phyloP scores from a whole-genome alignment of 768 basidiomycete genomes.

The Hemileccinum rubropunctum region DNA sequence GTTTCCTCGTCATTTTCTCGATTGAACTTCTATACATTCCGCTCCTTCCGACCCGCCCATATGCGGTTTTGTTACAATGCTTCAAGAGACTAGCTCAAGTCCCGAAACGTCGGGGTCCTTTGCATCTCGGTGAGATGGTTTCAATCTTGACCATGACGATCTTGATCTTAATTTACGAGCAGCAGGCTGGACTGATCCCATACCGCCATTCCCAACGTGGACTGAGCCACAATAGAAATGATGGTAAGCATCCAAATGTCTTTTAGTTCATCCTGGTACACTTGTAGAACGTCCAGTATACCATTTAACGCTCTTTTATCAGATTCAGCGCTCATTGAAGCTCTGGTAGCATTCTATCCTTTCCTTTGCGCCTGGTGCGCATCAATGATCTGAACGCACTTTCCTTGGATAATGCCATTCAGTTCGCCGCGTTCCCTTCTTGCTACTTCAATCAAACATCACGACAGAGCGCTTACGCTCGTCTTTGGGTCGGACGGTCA shows the following conservation, averaged over 20 bases:
- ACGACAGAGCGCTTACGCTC: conserved; percentile 22
- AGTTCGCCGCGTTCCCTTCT: conserved; percentile 7
- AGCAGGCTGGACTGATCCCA: conserved; percentile 3
- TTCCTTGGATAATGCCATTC: conserved; percentile 19
- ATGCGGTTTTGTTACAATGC: too few species aligned
- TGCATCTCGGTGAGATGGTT: background rate
- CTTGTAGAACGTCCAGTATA: conserved; percentile 4
- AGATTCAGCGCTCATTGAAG: conserved; percentile 2
- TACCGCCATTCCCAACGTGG: conserved; percentile 1
- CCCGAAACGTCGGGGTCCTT: too few species aligned
- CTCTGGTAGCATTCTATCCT: conserved; percentile 14
- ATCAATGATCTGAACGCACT: conserved; percentile 18
- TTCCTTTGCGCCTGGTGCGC: conserved; percentile 30
- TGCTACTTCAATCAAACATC: conserved; percentile 11
- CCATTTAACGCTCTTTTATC: conserved; percentile 1
- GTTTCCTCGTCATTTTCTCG: too few species aligned
- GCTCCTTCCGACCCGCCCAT: too few species aligned
- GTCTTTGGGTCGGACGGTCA: conserved; percentile 28
- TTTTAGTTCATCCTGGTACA: background rate
- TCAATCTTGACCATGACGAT: conserved; percentile 2
- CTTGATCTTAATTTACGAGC: background rate
- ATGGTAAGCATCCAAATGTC: background rate
- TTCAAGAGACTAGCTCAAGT: too few species aligned
- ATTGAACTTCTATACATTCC: too few species aligned
- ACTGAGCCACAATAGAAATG: conserved; percentile 10